Base-by-base conservation (phyloP, 208 protist genomes). In the Wallacemonas rigidus region DNA sequence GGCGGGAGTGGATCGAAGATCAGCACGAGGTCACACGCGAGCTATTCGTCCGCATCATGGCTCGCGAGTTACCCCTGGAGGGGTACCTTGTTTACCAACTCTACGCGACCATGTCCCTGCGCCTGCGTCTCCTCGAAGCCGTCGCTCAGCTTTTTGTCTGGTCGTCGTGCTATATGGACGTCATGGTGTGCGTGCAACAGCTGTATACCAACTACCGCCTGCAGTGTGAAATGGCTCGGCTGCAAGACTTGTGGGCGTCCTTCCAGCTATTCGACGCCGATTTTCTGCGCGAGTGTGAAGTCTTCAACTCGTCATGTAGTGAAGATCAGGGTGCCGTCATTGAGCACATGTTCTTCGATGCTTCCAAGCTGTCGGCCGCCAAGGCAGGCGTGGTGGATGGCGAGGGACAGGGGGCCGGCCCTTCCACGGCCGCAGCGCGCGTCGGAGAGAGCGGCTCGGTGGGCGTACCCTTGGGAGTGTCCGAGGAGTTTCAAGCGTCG, bases 61-160 rank as follows among this genome's bases (percentile, higher is more conserved):
- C 51, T 12, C 79, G 80, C 15, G 73, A 81, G 58, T 57, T 88
- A 50, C 82, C 88, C 11, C n/a, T 76, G 3, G 82, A 85, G 64
- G 43, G 79, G 5, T 93, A 93, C 69, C 67, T 84, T 14, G 63
- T 95, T n/a, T 92, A 83, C 48, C 75, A 92, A 40, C 77, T 87
- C 60, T 87, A 91, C 67, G 77, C 82, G 3, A 71, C 67, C 26
- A 74, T 92, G 26, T 80, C 75, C 14, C 74, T 88, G 0, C 83
- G 83, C 0, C 62, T 83, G 4, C 72, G 75, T 12, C 73, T 91
- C 50, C 67, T 95, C 36, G 79, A 90, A 71, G 85, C 81, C 11
- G 50, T 88, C 12, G 81, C 86, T 3, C 78, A 87, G 76, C 67
- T 93, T 9, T 85, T 92, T 61, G 75, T 87, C 51, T 87, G 85